Percentiles rank a stretch among this genome's conserved stretches.
Evolutionary conservation across 2,329 filamentous ascomycete species (phyloP).

Genomic region (Cladophialophora psammophila): DNA sequence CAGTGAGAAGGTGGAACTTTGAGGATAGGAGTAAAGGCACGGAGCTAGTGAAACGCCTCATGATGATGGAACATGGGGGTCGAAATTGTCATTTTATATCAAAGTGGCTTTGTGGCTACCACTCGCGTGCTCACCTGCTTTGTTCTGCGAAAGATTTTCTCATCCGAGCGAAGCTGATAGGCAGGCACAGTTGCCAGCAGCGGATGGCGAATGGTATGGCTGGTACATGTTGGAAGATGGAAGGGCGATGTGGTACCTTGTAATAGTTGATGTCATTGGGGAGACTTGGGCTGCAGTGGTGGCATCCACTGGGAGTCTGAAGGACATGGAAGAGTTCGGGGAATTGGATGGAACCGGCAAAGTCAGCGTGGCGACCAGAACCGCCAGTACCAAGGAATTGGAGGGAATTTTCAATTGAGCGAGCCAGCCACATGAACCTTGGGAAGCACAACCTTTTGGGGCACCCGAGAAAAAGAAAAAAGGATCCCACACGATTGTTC

Average conservation of each 20-base stretch:
- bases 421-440: conserved; percentile 7
- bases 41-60: conserved; percentile 20
- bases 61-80: conserved; percentile 17
- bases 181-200: conserved; percentile 3
- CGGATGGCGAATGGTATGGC: not conserved
- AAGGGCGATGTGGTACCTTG: not conserved
- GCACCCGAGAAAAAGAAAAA: not conserved
- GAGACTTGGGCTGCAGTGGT: conserved; percentile 8
- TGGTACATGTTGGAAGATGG: not conserved
- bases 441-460: not conserved
- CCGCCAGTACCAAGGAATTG: not conserved
- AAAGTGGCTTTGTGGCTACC: conserved; percentile 12
- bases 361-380: conserved; percentile 12
- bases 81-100: conserved; percentile 16
- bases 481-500: not conserved
- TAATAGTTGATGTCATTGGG: conserved; percentile 17
- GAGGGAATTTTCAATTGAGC: not conserved
- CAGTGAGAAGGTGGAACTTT: not conserved
- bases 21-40: not conserved
- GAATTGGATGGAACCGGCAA: conserved; percentile 17
- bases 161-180: conserved; percentile 12
- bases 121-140: conserved; percentile 34
- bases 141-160: conserved; percentile 25
- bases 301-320: not conserved
- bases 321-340: not conserved